Conservation (phyloP, 768 basidiomycete species). For the Lentinula raphanica region DNA sequence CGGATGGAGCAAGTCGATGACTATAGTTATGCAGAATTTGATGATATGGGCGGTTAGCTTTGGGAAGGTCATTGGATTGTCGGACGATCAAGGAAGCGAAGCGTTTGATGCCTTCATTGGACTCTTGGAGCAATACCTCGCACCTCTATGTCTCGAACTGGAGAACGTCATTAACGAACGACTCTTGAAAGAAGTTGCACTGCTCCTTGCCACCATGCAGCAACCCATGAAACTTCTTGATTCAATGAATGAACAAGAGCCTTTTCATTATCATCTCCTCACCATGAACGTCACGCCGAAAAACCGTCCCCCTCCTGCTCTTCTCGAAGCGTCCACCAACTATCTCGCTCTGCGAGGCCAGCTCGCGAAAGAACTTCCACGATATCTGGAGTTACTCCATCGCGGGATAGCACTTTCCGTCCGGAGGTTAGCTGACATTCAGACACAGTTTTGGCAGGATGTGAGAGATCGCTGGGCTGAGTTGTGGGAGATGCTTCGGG, state of each 20-base stretch:
- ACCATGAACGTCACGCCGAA: constrained; percentile 58
- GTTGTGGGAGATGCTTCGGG: constrained; percentile 80
- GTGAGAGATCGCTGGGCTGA: constrained; percentile 65
- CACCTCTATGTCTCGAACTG: constrained; percentile 47
- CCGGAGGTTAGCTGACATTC: constrained; percentile 47
- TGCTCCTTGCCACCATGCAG: constrained; percentile 53
- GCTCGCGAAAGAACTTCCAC: constrained; percentile 65
- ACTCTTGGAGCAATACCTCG: constrained; percentile 50
- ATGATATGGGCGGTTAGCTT: constrained; percentile 62
- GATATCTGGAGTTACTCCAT: constrained; percentile 53
- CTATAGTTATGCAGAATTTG: constrained; percentile 43
- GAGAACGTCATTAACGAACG: constrained; percentile 47
- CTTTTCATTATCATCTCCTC: constrained; percentile 65
- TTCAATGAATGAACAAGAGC: constrained; percentile 70
- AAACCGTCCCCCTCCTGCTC: constrained; percentile 59
- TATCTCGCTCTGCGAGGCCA: constrained; percentile 76
- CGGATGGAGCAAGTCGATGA: constrained; percentile 56
- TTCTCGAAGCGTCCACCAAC: constrained; percentile 69
- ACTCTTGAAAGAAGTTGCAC: constrained; percentile 53
- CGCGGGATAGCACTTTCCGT: constrained; percentile 53
- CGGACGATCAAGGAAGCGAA: constrained; percentile 41
- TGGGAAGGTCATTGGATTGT: constrained; percentile 61
- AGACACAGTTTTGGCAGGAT: constrained; percentile 54
- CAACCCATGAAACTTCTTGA: constrained; percentile 62
- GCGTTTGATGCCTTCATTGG: constrained; percentile 67